These are phyloP conservation scores for Saitozyma sp. DNA, from an alignment of 768 basidiomycete species.

Conservation along the genomic window DNA sequence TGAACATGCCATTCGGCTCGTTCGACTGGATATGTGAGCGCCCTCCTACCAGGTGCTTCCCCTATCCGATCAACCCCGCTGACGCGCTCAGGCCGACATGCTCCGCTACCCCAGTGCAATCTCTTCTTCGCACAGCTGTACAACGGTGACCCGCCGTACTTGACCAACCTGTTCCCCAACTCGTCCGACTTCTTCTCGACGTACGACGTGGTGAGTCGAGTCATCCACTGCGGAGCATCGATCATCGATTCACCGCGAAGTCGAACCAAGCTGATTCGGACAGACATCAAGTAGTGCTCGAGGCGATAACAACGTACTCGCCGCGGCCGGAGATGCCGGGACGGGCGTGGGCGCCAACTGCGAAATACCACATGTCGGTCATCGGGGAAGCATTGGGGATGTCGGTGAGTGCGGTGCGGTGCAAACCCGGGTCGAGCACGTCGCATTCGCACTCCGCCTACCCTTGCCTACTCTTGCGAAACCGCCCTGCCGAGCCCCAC, in stretches of 20 bases:
- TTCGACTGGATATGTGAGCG: conserved; percentile 67
- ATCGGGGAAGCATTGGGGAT: conserved; percentile 55
- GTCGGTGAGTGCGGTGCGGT: conserved; percentile 65
- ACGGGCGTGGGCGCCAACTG: conserved; percentile 81
- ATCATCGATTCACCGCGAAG: conserved; percentile 1
- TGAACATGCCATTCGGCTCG: conserved; percentile 57
- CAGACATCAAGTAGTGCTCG: conserved; percentile 14
- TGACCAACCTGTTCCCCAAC: conserved; percentile 22
- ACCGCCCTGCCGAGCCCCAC: background rate
- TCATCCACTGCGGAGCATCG: background rate
- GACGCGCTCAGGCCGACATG: conserved; percentile 29
- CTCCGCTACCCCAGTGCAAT: conserved; percentile 84
- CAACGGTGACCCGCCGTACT: conserved; percentile 26
- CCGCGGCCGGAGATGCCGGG: conserved; percentile 61
- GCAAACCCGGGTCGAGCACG: too few species aligned
- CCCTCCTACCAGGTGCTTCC: background rate
- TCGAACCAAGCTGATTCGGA: conserved; percentile 3
- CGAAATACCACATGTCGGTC: conserved; percentile 66
- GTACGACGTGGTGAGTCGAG: conserved; percentile 28
- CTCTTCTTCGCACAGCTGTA: conserved; percentile 84
- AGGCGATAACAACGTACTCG: conserved; percentile 56
- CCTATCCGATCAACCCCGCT: background rate
- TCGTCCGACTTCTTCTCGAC: conserved; percentile 26
- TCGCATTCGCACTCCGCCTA: too few species aligned
- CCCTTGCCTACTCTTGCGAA: background rate